These are phyloP conservation scores for Talaromyces wortmannii DNA, from an alignment of 495 filamentous ascomycete species.

Conservation along the genomic window DNA sequence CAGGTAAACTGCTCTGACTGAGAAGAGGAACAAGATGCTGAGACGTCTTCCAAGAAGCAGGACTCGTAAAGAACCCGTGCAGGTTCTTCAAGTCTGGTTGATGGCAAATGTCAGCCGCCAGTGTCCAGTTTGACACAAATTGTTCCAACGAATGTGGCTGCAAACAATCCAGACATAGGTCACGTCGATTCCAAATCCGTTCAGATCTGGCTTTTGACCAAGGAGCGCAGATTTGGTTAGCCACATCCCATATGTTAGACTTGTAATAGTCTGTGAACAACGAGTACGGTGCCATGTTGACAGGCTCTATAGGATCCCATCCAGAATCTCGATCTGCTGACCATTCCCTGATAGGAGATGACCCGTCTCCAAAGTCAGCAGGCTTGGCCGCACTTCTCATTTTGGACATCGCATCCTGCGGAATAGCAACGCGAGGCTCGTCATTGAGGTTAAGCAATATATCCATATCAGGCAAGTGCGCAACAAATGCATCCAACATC, in stretches of 20 bases:
- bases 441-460: constrained; percentile 64
- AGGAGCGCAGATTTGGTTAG: constrained; percentile 47
- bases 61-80: constrained; percentile 63
- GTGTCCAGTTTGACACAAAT: constrained; percentile 58
- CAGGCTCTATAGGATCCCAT: constrained; percentile 38
- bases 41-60: constrained; percentile 53
- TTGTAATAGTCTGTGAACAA: constrained; percentile 44
- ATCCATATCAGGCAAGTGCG: constrained; percentile 64
- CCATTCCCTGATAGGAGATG: constrained; percentile 22
- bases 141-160: constrained; percentile 61
- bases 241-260: constrained; percentile 37
- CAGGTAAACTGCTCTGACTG: constrained; percentile 60
- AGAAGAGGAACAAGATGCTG: constrained; percentile 66
- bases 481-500: constrained; percentile 49
- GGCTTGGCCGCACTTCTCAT: constrained; percentile 28
- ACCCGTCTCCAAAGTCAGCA: constrained; percentile 10
- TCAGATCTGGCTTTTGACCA: constrained; percentile 46
- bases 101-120: constrained; percentile 64
- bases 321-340: constrained; percentile 23
- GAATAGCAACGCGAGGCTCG: constrained; percentile 58
- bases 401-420: constrained; percentile 54
- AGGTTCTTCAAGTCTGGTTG: constrained; percentile 71
- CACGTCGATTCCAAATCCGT: constrained; percentile 36
- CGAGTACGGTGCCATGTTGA: constrained; percentile 32
- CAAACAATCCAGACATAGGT: constrained; percentile 56